Evolutionary conservation across 768 basidiomycete genomes (phyloP).

Genomic region (Tulasnella sp.): DNA sequence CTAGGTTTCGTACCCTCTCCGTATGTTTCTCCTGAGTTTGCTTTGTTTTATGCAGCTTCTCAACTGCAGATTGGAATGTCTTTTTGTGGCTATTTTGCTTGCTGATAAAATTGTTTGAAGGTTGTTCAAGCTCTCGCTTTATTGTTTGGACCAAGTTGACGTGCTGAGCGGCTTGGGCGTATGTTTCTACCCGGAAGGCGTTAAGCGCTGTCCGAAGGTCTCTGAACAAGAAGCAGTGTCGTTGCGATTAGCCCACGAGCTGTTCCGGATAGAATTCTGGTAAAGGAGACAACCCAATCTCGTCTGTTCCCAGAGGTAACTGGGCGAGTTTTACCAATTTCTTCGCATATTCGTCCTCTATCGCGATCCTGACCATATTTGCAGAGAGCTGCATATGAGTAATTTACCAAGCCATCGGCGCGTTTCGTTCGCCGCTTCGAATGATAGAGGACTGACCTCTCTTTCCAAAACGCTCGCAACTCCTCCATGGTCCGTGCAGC

Average conservation of each 20-base stretch:
- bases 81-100: constrained; percentile 77
- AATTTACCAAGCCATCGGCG: neutral
- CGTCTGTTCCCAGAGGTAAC: constrained; percentile 76
- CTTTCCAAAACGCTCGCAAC: constrained; percentile 85
- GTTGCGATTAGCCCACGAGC: neutral
- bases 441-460: constrained; percentile 61
- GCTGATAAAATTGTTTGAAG: constrained; percentile 59
- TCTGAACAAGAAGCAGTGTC: constrained; percentile 48
- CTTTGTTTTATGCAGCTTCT: constrained; percentile 89
- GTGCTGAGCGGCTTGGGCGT: constrained; percentile 76
- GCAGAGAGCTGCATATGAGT: neutral
- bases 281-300: constrained; percentile 75
- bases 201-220: constrained; percentile 82
- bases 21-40: constrained; percentile 85
- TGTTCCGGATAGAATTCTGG: neutral
- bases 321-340: constrained; percentile 78
- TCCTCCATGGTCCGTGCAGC: constrained; percentile 88
- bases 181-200: constrained; percentile 79
- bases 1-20: constrained; percentile 53
- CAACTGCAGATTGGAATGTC: constrained; percentile 70
- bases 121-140: constrained; percentile 72
- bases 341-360: constrained; percentile 96
- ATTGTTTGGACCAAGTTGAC: constrained; percentile 73
- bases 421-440: neutral
- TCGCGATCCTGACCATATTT: constrained; percentile 62